Evolutionary conservation across 2,329 filamentous ascomycete species (phyloP).

Genomic region (Colletotrichum lini): DNA sequence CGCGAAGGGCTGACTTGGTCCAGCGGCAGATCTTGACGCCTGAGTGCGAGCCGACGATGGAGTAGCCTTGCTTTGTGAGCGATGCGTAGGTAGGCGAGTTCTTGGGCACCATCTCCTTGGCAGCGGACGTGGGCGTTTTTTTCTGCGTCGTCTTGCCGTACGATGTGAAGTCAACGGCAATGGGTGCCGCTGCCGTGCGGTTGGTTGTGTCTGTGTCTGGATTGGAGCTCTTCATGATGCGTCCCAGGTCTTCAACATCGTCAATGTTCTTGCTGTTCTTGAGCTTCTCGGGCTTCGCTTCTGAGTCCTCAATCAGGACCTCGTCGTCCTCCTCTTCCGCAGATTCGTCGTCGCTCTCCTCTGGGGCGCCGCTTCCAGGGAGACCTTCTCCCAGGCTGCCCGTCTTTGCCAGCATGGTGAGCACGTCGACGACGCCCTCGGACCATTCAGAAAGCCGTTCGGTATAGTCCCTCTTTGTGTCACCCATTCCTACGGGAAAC

Average conservation of each 20-base stretch:
- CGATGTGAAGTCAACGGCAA: conserved; percentile 91
- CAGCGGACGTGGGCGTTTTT: conserved; percentile 57
- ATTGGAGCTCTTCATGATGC: conserved; percentile 69
- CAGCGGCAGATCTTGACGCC: conserved; percentile 98
- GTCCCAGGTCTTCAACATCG: conserved; percentile 88
- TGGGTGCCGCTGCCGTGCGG: conserved; percentile 56
- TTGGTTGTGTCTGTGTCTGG: conserved; percentile 51
- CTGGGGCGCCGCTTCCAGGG: conserved; percentile 83
- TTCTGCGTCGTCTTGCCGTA: conserved; percentile 69
- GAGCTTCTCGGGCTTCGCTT: conserved; percentile 59
- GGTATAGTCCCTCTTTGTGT: conserved; percentile 82
- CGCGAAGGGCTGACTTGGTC: conserved; percentile 96
- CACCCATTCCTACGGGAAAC: conserved; percentile 89
- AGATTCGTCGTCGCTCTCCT: conserved; percentile 87
- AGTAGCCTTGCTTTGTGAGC: conserved; percentile 96
- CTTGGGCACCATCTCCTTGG: conserved; percentile 95
- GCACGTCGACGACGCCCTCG: conserved; percentile 78
- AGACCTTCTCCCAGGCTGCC: conserved; percentile 76
- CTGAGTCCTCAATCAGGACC: conserved; percentile 62
- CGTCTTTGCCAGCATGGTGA: conserved; percentile 74
- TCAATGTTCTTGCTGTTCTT: conserved; percentile 66
- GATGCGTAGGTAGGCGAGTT: conserved; percentile 89
- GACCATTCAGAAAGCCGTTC: conserved; percentile 83
- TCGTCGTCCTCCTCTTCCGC: conserved; percentile 71
- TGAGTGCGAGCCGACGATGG: conserved; percentile 94